A percentile compares a stretch with the other conserved stretches of the same genome.
Evolutionary conservation across 768 basidiomycete species (phyloP).

Genomic region (Rubroboletus satanas): DNA sequence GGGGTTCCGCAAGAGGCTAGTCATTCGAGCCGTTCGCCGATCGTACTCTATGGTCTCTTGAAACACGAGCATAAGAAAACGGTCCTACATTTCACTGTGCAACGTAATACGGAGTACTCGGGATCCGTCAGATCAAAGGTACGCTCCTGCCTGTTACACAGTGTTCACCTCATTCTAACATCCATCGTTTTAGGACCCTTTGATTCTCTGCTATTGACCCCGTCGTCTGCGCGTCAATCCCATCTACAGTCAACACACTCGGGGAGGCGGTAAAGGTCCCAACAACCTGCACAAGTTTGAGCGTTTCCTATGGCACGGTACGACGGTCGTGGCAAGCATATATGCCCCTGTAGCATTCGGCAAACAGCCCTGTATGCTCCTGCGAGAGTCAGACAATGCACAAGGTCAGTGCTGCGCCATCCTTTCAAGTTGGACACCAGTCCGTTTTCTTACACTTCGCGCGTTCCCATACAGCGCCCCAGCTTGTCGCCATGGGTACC

Average conservation of each 20-base stretch:
- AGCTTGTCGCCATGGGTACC: constrained; percentile 86
- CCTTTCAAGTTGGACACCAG: not conserved
- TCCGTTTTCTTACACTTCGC: not conserved
- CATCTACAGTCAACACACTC: constrained; percentile 87
- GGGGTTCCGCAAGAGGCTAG: constrained; percentile 65
- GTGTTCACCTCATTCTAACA: not conserved
- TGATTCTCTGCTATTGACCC: constrained; percentile 86
- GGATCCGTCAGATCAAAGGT: constrained; percentile 91
- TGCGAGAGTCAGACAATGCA: constrained; percentile 62
- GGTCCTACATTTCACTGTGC: constrained; percentile 87
- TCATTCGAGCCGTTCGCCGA: constrained; percentile 37
- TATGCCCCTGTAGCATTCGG: constrained; percentile 91
- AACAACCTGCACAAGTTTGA: constrained; percentile 99
- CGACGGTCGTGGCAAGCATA: constrained; percentile 76
- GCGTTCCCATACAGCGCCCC: constrained; percentile 46
- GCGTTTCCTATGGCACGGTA: constrained; percentile 80
- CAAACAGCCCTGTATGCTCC: constrained; percentile 65
- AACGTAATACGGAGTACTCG: constrained; percentile 91
- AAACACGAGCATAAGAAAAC: constrained; percentile 97
- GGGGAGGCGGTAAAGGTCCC: constrained; percentile 83
- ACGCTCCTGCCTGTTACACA: not conserved
- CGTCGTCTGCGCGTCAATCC: constrained; percentile 83
- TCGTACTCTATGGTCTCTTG: constrained; percentile 76
- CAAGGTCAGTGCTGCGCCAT: constrained; percentile 47
- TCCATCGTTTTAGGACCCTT: constrained; percentile 59